phyloP scores from a whole-genome alignment of 352 stramenopile genomes.

The Nothophytophthora sp. region DNA sequence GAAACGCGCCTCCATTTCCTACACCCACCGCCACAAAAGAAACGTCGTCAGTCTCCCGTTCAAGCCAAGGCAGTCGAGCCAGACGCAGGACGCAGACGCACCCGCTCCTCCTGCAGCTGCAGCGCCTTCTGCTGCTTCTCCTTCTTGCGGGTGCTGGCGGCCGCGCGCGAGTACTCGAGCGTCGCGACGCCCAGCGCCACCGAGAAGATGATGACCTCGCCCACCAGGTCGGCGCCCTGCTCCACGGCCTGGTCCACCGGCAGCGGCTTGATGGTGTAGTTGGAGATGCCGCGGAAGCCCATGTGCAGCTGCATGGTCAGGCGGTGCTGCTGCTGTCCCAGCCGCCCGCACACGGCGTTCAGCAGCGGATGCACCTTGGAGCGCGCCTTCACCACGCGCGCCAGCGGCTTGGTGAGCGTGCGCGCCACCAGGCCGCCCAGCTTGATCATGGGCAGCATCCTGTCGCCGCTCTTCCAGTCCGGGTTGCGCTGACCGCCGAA shows the following conservation, averaged over 20 bases:
- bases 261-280: conserved; percentile 80
- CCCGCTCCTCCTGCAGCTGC: conserved; percentile 41
- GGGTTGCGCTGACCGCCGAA: too few species aligned
- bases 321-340: conserved; percentile 73
- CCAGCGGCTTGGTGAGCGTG: conserved; percentile 85
- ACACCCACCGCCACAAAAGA: neutral
- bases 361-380: conserved; percentile 78
- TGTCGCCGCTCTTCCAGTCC: neutral
- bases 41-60: neutral
- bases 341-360: conserved; percentile 52
- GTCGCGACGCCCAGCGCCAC: conserved; percentile 68
- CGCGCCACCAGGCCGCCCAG: conserved; percentile 78
- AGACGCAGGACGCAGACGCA: neutral
- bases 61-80: neutral
- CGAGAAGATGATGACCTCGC: conserved; percentile 80
- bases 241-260: conserved; percentile 74
- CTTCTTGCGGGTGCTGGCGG: conserved; percentile 51
- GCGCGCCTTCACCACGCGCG: conserved; percentile 89
- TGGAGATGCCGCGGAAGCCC: conserved; percentile 75
- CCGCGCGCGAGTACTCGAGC: conserved; percentile 78
- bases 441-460: conserved; percentile 83
- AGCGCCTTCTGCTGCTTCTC: conserved; percentile 57
- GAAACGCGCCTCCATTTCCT: conserved; percentile 54
- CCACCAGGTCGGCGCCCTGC: conserved; percentile 74
- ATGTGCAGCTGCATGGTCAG: conserved; percentile 76